These are phyloP conservation scores for Sporothrix brunneoviolacea DNA, from an alignment of 2,329 filamentous ascomycete genomes.

Conservation along the genomic window DNA sequence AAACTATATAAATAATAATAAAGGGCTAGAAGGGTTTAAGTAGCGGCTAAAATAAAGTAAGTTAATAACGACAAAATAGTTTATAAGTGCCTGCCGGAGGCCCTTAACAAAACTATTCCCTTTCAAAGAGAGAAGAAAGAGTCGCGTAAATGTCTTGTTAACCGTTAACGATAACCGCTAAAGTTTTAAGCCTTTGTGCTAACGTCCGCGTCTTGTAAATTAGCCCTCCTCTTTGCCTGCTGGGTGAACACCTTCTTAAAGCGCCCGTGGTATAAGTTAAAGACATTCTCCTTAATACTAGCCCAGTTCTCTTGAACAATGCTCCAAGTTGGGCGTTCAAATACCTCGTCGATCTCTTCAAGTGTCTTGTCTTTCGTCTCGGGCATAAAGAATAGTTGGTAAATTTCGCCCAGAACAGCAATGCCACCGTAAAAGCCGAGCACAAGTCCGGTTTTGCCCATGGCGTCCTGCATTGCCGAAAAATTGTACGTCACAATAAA, in stretches of 20 bases:
- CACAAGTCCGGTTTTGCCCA: conserved; percentile 57
- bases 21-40: no score
- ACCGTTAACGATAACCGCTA: no score
- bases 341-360: conserved; percentile 49
- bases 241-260: conserved; percentile 1
- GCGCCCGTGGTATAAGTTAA: conserved; percentile 2
- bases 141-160: no score
- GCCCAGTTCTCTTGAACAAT: conserved; percentile 10
- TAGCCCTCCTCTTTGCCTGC: neutral
- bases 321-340: conserved; percentile 29
- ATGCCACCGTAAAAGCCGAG: conserved; percentile 71
- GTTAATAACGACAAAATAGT: no score
- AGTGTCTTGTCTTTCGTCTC: conserved; percentile 51
- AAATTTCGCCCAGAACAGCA: conserved; percentile 62
- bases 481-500: conserved; percentile 75
- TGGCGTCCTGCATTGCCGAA: conserved; percentile 60
- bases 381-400: conserved; percentile 69
- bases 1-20: no score
- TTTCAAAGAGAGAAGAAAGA: no score
- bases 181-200: neutral
- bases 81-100: no score
- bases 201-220: neutral
- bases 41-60: no score
- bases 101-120: no score
- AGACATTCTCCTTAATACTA: conserved; percentile 6